Evolutionary conservation across 345 rosid genomes (phyloP).

Genomic region (Crucihimalaya himalaica): DNA sequence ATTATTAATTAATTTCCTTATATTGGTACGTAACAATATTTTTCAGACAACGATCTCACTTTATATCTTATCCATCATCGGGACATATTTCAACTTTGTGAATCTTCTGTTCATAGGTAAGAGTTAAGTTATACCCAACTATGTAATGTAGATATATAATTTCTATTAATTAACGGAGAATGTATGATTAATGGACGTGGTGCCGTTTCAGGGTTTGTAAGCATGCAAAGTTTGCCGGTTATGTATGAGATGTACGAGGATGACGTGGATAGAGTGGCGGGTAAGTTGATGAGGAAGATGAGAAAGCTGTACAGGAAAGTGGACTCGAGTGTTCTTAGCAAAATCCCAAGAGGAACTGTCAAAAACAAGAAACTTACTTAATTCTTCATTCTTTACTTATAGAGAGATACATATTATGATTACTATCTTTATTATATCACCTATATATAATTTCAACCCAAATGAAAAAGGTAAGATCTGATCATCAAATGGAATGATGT

Average conservation of each 20-base stretch:
- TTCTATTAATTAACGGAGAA: not conserved
- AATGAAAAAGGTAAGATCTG: not conserved
- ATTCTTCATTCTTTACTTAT: conserved; percentile 7
- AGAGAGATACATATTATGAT: not conserved
- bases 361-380: conserved; percentile 57
- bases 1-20: not conserved
- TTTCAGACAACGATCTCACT: conserved; percentile 53
- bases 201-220: conserved; percentile 48
- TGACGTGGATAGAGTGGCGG: conserved; percentile 57
- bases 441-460: not conserved
- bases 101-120: conserved; percentile 79
- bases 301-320: conserved; percentile 52
- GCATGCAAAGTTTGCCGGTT: conserved; percentile 65
- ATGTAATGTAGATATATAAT: not conserved
- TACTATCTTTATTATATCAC: conserved; percentile 1
- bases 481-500: not conserved
- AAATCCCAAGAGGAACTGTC: conserved; percentile 78
- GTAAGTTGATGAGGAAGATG: conserved; percentile 38
- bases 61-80: conserved; percentile 68
- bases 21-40: not conserved
- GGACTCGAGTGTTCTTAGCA: conserved; percentile 63
- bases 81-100: conserved; percentile 67
- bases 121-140: conserved; percentile 4
- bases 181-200: not conserved
- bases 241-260: conserved; percentile 62